Evolutionary conservation across 2,329 filamentous ascomycete species (phyloP).

Genomic region (Colletotrichum destructivum): DNA sequence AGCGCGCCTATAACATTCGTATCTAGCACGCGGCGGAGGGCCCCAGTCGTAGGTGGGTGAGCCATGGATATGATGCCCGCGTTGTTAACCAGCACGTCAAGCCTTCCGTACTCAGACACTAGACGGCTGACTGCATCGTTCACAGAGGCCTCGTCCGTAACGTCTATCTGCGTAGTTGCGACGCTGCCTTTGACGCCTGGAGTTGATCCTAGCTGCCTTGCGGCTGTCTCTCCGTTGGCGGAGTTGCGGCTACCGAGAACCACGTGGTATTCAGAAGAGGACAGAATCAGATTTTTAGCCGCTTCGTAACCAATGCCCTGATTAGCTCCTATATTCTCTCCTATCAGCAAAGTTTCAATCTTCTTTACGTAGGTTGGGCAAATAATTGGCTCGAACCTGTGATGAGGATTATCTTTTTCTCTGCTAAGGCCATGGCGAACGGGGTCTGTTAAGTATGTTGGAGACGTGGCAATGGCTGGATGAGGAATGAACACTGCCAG

Average conservation of each 20-base stretch:
- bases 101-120: slow-evolving; percentile 44
- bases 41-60: slow-evolving; percentile 42
- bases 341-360: too few species aligned
- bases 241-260: slow-evolving; percentile 51
- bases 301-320: slow-evolving; percentile 10
- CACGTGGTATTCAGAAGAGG: slow-evolving; percentile 48
- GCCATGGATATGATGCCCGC: slow-evolving; percentile 46
- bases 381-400: too few species aligned
- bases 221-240: slow-evolving; percentile 45
- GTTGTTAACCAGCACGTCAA: slow-evolving; percentile 55
- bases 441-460: too few species aligned
- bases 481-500: too few species aligned
- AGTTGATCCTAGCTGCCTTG: neutral
- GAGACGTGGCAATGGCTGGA: too few species aligned
- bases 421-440: too few species aligned
- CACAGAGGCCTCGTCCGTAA: slow-evolving; percentile 49
- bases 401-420: too few species aligned
- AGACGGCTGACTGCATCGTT: slow-evolving; percentile 45
- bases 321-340: neutral
- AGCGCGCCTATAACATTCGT: slow-evolving; percentile 53
- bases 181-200: slow-evolving; percentile 28
- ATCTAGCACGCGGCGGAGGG: slow-evolving; percentile 7
- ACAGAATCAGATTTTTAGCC: slow-evolving; percentile 9
- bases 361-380: too few species aligned
- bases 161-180: slow-evolving; percentile 46